Percentiles rank a stretch among this genome's conserved stretches.
Evolutionary conservation across 257 asterid species (phyloP).

Genomic region (Osmanthus fragrans): DNA sequence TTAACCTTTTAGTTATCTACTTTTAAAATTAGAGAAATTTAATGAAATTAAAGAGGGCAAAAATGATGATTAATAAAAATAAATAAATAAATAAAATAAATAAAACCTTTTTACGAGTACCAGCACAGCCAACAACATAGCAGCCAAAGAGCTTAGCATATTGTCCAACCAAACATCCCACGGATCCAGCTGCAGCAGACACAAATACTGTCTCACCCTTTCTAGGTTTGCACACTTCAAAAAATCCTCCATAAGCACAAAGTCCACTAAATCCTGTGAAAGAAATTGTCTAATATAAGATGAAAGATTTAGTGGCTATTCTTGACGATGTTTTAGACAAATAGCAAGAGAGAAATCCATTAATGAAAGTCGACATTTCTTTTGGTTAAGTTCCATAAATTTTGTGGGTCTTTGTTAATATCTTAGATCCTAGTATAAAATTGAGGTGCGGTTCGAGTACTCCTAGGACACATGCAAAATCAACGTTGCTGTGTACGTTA

Average conservation of each 20-base stretch:
- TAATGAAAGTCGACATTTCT: too few relatives aligned
- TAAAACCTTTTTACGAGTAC: slow-evolving; percentile 36
- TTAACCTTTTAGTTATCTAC: background rate
- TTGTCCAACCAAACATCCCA: slow-evolving; percentile 50
- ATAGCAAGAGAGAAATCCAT: too few relatives aligned
- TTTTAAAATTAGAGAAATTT: background rate
- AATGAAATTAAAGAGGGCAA: background rate
- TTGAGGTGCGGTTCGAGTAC: too few relatives aligned
- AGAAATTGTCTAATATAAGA: too few relatives aligned
- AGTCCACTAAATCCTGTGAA: slow-evolving; percentile 43
- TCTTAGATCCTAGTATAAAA: too few relatives aligned
- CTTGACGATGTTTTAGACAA: too few relatives aligned
- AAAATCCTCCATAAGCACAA: slow-evolving; percentile 51
- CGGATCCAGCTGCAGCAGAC: slow-evolving; percentile 56
- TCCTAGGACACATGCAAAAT: too few relatives aligned
- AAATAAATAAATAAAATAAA: too few relatives aligned
- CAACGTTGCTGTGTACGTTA: too few relatives aligned
- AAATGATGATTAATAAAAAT: background rate
- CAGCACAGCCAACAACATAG: slow-evolving; percentile 52
- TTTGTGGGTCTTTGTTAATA: too few relatives aligned
- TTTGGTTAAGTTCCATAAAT: too few relatives aligned
- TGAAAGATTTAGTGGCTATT: background rate
- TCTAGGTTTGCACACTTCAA: slow-evolving; percentile 41
- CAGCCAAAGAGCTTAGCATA: slow-evolving; percentile 51
- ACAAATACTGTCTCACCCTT: slow-evolving; percentile 51